Evolutionary conservation across 768 basidiomycete species (phyloP), one percentile per base, ranked within the genome.

Genomic region (Naganishia vishniacii): DNA sequence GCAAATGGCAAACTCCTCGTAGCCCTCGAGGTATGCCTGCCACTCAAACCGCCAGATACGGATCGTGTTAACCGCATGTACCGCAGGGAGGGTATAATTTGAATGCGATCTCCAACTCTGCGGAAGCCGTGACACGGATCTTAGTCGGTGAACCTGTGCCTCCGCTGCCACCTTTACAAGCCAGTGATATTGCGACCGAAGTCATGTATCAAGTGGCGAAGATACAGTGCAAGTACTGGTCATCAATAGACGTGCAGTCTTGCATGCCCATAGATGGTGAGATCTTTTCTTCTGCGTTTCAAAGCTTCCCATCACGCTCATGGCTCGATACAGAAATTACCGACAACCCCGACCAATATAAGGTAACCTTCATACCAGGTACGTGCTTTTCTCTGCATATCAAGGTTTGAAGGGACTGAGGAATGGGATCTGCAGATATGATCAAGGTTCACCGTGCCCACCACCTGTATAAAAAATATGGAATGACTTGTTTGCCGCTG

Each of bases 41-140:
- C 18, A 44, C 29, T 37, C 40, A 32, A n/a, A 61, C 8, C 34
- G 31, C 23, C 16, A 5, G 6, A n/a, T n/a, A 7, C 26, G 26
- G 15, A 12, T 20, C 1, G 3, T 25, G 3, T 20, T 48, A 26
- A 3, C 23, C 13, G 62, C 7, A 16, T 18, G 20, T 29, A 31
- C 4, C 46, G 3, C 67, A 98, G 93, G 95, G 95, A 11, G 95
- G 95, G 1, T 99, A 99, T 78, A 91, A 92, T 70, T 82, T 97
- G 28, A 83, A 89, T 16, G 87, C 95, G 1, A 89, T 93, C 68
- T 88, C 92, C 20, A 81, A 80, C 16, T 97, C 92, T 23, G 88
- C 91, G 0, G 76, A 92, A 37, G 93, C 91, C 1, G 94, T 97
- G 31, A 84, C 88, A 6, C 81, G 83, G 64, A 83, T 91, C n/a